These are phyloP conservation scores for Wickerhamiella pararugosa DNA, from an alignment of 1,139 yeast species.

Conservation along the genomic window DNA sequence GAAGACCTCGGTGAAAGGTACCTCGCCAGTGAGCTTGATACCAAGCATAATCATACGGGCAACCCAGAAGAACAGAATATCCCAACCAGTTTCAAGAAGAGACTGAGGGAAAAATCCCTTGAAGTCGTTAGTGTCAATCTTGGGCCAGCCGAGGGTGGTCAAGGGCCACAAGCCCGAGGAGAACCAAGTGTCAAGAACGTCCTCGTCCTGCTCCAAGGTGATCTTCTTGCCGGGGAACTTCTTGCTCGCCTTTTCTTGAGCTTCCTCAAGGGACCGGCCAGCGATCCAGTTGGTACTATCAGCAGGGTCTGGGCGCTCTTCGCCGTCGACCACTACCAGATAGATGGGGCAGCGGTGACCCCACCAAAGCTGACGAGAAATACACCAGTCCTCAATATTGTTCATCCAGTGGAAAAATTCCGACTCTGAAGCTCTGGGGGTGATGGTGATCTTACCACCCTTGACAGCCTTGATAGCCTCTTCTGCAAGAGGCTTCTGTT, in stretches of 20 bases:
- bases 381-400: conserved; percentile 98
- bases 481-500: conserved; percentile 77
- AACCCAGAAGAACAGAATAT: conserved; percentile 97
- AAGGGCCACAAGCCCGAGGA: conserved; percentile 98
- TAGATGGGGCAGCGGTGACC: conserved; percentile 98
- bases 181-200: conserved; percentile 97
- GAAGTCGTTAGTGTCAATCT: conserved; percentile 47
- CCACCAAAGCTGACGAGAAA: conserved; percentile 99
- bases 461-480: conserved; percentile 79
- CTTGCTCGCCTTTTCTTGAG: conserved; percentile 59
- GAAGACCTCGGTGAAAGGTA: conserved; percentile 92
- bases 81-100: conserved; percentile 98
- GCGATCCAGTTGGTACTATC: conserved; percentile 82
- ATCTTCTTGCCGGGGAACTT: conserved; percentile 58
- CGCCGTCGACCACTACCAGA: conserved; percentile 68
- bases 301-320: conserved; percentile 21
- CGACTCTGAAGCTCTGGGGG: conserved; percentile 79
- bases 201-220: conserved; percentile 87
- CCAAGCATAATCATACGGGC: conserved; percentile 92
- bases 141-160: conserved; percentile 94
- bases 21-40: conserved; percentile 72
- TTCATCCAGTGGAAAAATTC: conserved; percentile 95
- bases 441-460: conserved; percentile 63
- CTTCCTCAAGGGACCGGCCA: conserved; percentile 72
- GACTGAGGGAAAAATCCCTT: conserved; percentile 77